Evolutionary conservation across 2,329 filamentous ascomycete species (phyloP), one percentile per base, ranked within the genome.

Genomic region (Mycosphaerella arachidis): DNA sequence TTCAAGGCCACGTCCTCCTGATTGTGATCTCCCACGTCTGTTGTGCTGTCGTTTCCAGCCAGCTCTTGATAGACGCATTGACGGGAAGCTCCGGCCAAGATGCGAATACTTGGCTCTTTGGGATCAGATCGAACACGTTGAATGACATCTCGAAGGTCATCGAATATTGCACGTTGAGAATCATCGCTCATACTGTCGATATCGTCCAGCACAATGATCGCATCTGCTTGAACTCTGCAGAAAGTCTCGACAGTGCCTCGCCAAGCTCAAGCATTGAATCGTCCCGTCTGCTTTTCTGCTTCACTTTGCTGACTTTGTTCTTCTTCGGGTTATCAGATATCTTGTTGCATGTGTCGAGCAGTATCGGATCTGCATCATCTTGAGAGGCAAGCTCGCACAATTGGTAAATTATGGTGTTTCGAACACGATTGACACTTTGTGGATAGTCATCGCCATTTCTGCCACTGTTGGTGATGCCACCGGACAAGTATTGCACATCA

Each of bases 261-360:
- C 40, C 53, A 51, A 64, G 59, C 6, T 58, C 60, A n/a, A 60
- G 62, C 31, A 62, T 30, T 9, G 55, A 48, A 24, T 60, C 57
- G 12, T 60, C 60, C n/a, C 57, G 56, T 13, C 53, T 58, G 6
- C 45, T 55, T 31, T 53, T 29, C 54, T 60, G 48, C 48, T 30
- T 37, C n/a, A 45, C 18, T 24, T 53, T 37, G 2, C 51, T 53
- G 29, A 24, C 31, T 31, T 56, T 54, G 33, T 58, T 50, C 20
- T 56, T 51, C 53, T 65, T 61, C 6, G 63, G 61, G 27, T 63
- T 59, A 24, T 56, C 48, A 53, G 63, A 65, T 8, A 61, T 35
- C 31, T 63, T 63, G 16, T 43, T 43, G 37, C 60, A 60, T 16
- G 57, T 53, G 40, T 64, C 62, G 12, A 64, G 57, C 20, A 63